These are phyloP conservation scores for Xylaria polymorpha DNA, from an alignment of 2,329 filamentous ascomycete species.

Conservation along the genomic window DNA sequence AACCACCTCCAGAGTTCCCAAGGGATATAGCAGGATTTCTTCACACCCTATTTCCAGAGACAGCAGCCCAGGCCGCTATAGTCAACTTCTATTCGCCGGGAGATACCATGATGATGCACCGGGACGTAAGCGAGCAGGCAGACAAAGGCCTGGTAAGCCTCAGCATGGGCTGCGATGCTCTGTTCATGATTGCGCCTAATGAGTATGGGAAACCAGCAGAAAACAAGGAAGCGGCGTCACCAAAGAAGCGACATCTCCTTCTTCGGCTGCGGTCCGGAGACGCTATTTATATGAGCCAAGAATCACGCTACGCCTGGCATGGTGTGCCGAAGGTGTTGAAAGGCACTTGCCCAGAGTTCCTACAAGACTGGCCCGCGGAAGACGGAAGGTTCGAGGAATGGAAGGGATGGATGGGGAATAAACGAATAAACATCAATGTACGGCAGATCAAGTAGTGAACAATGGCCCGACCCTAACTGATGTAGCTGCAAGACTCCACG, in stretches of 20 bases:
- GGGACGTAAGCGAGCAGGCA: constrained; percentile 90
- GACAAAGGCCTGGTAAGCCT: constrained; percentile 83
- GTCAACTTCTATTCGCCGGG: constrained; percentile 92
- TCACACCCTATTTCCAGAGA: constrained; percentile 77
- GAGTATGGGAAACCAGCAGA: constrained; percentile 24
- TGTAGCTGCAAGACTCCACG: too few species aligned
- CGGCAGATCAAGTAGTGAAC: constrained; percentile 79
- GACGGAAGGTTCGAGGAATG: constrained; percentile 72
- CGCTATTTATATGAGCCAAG: constrained; percentile 87
- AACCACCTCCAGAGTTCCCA: constrained; percentile 78
- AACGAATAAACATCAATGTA: constrained; percentile 92
- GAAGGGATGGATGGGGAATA: constrained; percentile 88
- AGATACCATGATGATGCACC: constrained; percentile 91
- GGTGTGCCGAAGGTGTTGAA: constrained; percentile 88
- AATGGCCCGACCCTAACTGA: not conserved
- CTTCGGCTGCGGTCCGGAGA: constrained; percentile 85
- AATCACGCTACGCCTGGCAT: constrained; percentile 92
- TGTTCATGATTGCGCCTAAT: constrained; percentile 85
- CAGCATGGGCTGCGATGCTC: constrained; percentile 87
- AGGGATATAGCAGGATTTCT: constrained; percentile 76
- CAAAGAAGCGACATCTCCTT: constrained; percentile 64
- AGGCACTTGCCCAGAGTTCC: constrained; percentile 79
- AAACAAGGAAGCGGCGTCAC: constrained; percentile 26
- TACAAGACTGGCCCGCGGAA: constrained; percentile 78
- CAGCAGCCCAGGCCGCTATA: constrained; percentile 87